Conservation (phyloP, 2,329 filamentous ascomycete species). For the Aciculosporium take region DNA sequence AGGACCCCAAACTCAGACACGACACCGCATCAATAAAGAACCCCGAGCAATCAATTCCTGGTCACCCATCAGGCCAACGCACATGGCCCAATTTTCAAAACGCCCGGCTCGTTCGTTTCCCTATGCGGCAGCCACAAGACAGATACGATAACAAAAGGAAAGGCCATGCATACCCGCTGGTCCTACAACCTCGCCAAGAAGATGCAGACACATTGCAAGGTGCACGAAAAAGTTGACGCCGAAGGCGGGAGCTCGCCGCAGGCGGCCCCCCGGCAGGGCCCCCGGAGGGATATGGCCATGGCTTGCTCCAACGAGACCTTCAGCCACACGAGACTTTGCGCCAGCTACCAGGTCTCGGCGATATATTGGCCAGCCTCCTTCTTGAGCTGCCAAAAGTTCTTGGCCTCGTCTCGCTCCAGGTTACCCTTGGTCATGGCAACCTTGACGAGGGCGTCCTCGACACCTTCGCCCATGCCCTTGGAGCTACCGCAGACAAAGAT, state of each 20-base stretch:
- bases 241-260: too few relatives aligned
- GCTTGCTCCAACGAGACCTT: too few relatives aligned
- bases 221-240: too few relatives aligned
- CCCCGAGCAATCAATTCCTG: background rate
- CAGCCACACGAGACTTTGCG: too few relatives aligned
- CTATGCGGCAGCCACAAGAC: background rate
- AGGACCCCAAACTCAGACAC: background rate
- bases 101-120: background rate
- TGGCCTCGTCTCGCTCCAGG: slow-evolving; percentile 65
- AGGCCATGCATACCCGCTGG: background rate
- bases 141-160: background rate
- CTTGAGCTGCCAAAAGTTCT: slow-evolving; percentile 82
- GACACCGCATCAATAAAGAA: background rate
- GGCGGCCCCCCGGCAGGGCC: too few relatives aligned
- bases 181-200: too few relatives aligned
- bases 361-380: slow-evolving; percentile 90
- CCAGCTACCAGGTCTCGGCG: slow-evolving; percentile 56
- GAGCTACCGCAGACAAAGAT: slow-evolving; percentile 94
- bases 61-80: too few relatives aligned
- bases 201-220: too few relatives aligned
- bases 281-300: too few relatives aligned
- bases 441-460: slow-evolving; percentile 73
- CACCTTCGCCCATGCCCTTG: slow-evolving; percentile 95
- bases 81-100: background rate
- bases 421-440: slow-evolving; percentile 90